Evolutionary conservation across 306 rosid genomes (phyloP).

Genomic region (barrel medic (Medicago truncatula)): MtrunA17r5.0-ANR NC_053045.1:35537001-35537500

Average conservation of each 20-base stretch:
- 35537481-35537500: not conserved
- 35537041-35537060: too few relatives aligned
- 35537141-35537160: too few relatives aligned
- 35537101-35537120: too few relatives aligned
- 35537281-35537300: not conserved
- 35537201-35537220: not conserved
- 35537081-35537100: too few relatives aligned
- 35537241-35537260: not conserved
- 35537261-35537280: not conserved
- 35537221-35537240: not conserved
- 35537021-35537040: not conserved
- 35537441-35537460: not conserved
- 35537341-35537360: not conserved
- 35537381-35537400: slow-evolving; percentile 3
- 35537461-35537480: too few relatives aligned
- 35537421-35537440: not conserved
- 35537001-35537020: not conserved
- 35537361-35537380: not conserved
- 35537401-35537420: not conserved
- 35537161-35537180: too few relatives aligned
- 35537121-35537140: too few relatives aligned
- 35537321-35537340: slow-evolving; percentile 4
- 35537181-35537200: not conserved
- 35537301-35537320: not conserved
- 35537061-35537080: too few relatives aligned